Evolutionary conservation across 441 rosid species (phyloP).

Genomic region (Eutrema salsugineum): DNA sequence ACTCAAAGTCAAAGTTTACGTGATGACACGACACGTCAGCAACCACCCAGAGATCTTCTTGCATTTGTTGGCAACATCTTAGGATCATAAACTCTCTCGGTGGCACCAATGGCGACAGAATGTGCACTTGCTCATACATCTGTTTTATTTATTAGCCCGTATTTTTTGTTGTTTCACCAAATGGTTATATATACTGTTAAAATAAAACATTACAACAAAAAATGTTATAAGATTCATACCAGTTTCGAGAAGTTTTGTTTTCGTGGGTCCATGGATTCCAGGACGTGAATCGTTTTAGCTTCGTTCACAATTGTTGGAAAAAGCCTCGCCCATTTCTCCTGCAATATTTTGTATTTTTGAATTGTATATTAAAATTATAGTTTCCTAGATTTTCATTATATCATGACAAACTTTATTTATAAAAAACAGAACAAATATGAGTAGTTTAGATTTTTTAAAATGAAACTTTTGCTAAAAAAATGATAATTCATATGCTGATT

Average conservation of each 20-base stretch:
- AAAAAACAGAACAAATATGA: background rate
- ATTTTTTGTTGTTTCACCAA: background rate
- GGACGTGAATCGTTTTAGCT: constrained; percentile 43
- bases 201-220: background rate
- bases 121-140: constrained; percentile 61
- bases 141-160: background rate
- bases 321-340: constrained; percentile 55
- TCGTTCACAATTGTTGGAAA: constrained; percentile 57
- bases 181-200: background rate
- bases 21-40: constrained; percentile 50
- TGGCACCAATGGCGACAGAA: constrained; percentile 66
- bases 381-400: background rate
- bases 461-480: background rate
- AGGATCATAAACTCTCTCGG: constrained; percentile 53
- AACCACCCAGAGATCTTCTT: constrained; percentile 50
- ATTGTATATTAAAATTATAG: background rate
- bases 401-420: background rate
- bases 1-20: constrained; percentile 7
- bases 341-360: background rate
- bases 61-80: constrained; percentile 50
- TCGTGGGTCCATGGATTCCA: constrained; percentile 33
- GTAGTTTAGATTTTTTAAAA: background rate
- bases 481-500: background rate
- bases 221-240: constrained; percentile 10
- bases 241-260: constrained; percentile 7